A percentile compares a stretch with the other conserved stretches of the same genome.
phyloP scores from a whole-genome alignment of 768 basidiomycete species.

The Phylloporus sp. region DNA sequence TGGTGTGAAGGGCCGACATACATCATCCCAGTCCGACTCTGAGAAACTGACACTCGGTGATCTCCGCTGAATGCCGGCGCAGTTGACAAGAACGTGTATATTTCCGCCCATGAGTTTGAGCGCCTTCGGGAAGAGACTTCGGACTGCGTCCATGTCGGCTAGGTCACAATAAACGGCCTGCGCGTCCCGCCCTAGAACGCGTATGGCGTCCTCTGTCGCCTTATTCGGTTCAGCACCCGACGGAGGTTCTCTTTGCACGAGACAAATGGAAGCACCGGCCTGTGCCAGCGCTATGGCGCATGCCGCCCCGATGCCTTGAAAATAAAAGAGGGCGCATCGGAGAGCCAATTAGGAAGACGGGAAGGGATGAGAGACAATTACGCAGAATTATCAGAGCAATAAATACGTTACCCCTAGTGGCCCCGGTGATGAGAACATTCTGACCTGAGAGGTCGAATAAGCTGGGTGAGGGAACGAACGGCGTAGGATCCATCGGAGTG shows the following conservation, averaged over 20 bases:
- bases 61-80: conserved; percentile 59
- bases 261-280: conserved; percentile 49
- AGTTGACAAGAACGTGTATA: conserved; percentile 67
- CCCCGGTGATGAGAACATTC: conserved; percentile 78
- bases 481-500: conserved; percentile 49
- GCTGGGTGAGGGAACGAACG: conserved; percentile 43
- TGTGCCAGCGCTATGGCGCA: conserved; percentile 53
- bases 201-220: conserved; percentile 36
- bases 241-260: conserved; percentile 44
- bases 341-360: conserved; percentile 4
- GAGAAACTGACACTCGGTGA: conserved; percentile 61
- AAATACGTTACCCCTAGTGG: conserved; percentile 59
- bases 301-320: conserved; percentile 51
- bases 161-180: conserved; percentile 57
- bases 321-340: conserved; percentile 9
- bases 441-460: conserved; percentile 68
- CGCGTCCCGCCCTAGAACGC: conserved; percentile 31
- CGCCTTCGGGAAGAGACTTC: conserved; percentile 45
- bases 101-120: conserved; percentile 47
- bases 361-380: conserved; percentile 14
- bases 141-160: conserved; percentile 46
- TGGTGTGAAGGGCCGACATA: conserved; percentile 38
- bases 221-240: conserved; percentile 32
- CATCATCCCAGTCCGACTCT: conserved; percentile 70
- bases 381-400: conserved; percentile 8